Evolutionary conservation across 116 monocot species (phyloP).

Genomic region (Dioscorea cayenensis): DNA sequence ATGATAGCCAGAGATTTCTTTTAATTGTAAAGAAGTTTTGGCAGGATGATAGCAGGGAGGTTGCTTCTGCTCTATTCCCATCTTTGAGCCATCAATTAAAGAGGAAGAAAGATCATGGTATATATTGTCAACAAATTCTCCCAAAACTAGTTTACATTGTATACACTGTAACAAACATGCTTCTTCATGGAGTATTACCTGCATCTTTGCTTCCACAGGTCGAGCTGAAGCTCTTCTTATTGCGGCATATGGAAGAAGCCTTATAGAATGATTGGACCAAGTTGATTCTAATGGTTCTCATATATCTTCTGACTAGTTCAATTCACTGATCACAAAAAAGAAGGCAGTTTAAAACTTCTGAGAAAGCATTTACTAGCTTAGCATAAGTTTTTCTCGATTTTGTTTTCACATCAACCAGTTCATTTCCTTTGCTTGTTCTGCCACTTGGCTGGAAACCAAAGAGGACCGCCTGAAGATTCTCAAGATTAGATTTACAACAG

Average conservation of each 20-base stretch:
- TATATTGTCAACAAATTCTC: not conserved
- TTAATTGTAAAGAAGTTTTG: conserved; percentile 5
- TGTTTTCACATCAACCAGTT: no score
- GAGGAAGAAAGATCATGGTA: conserved; percentile 94
- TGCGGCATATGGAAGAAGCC: conserved; percentile 74
- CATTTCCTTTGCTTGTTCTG: no score
- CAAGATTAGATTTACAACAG: no score
- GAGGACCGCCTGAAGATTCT: no score
- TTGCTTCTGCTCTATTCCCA: conserved; percentile 66
- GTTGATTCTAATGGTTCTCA: not conserved
- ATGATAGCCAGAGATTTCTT: not conserved
- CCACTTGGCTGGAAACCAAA: no score
- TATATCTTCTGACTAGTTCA: no score
- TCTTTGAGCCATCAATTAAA: conserved; percentile 49
- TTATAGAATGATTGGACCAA: conserved; percentile 12
- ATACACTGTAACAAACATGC: not conserved
- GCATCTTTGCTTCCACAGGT: conserved; percentile 31
- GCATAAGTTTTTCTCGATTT: no score
- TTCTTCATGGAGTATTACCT: not conserved
- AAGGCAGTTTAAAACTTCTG: no score
- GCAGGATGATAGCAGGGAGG: conserved; percentile 82
- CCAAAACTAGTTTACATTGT: not conserved
- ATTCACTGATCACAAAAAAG: no score
- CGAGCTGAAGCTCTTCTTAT: conserved; percentile 92
- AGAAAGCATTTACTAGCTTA: no score